Evolutionary conservation across 176 grass and related monocot species (phyloP).

Genomic region (Tillandsia leiboldiana): DNA sequence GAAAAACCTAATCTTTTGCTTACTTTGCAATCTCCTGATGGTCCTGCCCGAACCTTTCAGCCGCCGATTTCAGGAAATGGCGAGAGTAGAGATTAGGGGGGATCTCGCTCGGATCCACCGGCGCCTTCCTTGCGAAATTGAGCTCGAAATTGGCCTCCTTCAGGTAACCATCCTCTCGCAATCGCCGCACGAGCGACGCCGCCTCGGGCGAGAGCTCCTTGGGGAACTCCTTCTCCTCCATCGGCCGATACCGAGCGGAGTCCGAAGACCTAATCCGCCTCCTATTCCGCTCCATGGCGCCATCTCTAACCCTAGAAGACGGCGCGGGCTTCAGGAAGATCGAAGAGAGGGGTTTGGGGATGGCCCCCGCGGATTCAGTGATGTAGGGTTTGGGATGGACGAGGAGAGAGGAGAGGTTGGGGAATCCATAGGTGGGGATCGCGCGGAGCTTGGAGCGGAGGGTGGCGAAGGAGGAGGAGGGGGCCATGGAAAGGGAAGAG

Average conservation of each 20-base stretch:
- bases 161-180: slow-evolving; percentile 34
- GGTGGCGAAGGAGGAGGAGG: background rate
- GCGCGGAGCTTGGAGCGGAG: background rate
- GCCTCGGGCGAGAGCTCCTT: slow-evolving; percentile 23
- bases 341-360: background rate
- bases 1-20: slow-evolving; percentile 10
- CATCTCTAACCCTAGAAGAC: background rate
- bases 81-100: slow-evolving; percentile 13
- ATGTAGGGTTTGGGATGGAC: background rate
- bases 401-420: background rate
- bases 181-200: slow-evolving; percentile 30
- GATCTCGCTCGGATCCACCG: background rate
- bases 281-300: background rate
- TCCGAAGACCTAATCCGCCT: slow-evolving; percentile 9
- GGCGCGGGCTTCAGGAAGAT: background rate
- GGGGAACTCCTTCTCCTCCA: slow-evolving; percentile 28
- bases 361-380: background rate
- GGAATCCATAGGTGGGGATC: background rate
- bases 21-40: slow-evolving; percentile 56
- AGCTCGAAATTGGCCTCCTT: slow-evolving; percentile 22
- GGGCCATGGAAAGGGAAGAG: background rate
- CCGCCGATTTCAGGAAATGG: slow-evolving; percentile 38
- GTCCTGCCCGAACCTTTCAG: slow-evolving; percentile 39
- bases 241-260: slow-evolving; percentile 12
- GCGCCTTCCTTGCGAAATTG: background rate